Conservation (phyloP, 352 stramenopile genomes). For the Globisporangium carolinianum region DNA sequence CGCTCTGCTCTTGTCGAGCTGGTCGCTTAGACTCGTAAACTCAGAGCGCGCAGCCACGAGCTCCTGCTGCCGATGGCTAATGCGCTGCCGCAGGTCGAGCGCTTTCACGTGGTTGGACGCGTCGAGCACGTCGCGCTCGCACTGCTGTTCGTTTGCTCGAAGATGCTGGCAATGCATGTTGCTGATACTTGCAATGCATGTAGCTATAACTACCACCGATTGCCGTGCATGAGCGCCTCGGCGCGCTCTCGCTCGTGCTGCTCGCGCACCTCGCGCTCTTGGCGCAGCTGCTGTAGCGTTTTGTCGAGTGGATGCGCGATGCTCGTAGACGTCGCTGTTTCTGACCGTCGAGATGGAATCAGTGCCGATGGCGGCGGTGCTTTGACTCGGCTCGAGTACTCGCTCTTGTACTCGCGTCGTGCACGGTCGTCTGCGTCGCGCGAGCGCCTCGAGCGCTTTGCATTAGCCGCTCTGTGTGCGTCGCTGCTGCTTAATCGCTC, state of each 20-base stretch:
- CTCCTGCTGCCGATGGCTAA: too few species aligned
- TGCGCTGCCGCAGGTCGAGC: too few species aligned
- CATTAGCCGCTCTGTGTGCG: neutral
- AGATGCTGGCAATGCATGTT: too few species aligned
- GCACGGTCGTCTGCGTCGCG: slow-evolving; percentile 6
- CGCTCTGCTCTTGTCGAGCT: slow-evolving; percentile 25
- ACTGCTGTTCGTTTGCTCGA: slow-evolving; percentile 10
- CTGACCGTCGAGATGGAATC: neutral
- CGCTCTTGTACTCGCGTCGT: slow-evolving; percentile 12
- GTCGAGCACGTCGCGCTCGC: slow-evolving; percentile 40
- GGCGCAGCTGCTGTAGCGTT: slow-evolving; percentile 28
- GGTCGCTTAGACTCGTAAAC: too few species aligned
- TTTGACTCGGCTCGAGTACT: slow-evolving; percentile 7
- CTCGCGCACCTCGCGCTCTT: slow-evolving; percentile 35
- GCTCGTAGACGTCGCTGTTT: neutral
- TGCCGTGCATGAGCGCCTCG: slow-evolving; percentile 17
- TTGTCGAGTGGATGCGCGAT: slow-evolving; percentile 8
- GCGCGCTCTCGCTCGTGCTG: slow-evolving; percentile 19
- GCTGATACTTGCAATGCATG: too few species aligned
- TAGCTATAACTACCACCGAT: too few species aligned
- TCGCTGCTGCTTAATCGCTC: neutral
- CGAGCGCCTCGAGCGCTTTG: slow-evolving; percentile 1
- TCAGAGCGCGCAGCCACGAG: too few species aligned
- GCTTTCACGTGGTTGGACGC: slow-evolving; percentile 1
- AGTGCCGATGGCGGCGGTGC: too few species aligned